A percentile compares a stretch with the other conserved stretches of the same genome.
These are phyloP conservation scores for Phytophthora foliorum DNA, from an alignment of 352 stramenopile species.

Conservation along the genomic window DNA sequence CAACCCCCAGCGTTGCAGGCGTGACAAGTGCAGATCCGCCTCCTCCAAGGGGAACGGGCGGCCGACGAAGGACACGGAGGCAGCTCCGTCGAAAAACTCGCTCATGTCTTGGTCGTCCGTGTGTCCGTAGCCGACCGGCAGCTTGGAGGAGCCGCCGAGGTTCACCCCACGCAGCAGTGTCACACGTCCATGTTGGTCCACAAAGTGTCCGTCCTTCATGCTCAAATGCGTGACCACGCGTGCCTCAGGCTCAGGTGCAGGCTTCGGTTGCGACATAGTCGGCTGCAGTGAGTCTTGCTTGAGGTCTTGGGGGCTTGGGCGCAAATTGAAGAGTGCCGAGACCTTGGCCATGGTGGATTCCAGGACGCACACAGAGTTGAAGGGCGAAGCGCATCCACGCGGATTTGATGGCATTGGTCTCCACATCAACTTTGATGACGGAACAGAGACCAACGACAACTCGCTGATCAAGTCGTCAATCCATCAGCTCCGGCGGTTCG, in stretches of 20 bases:
- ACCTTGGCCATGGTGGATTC: slow-evolving; percentile 2
- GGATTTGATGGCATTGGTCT: slow-evolving; percentile 25
- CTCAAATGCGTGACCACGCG: slow-evolving; percentile 38
- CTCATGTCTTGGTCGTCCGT: slow-evolving; percentile 33
- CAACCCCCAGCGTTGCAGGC: slow-evolving; percentile 81
- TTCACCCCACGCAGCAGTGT: slow-evolving; percentile 72
- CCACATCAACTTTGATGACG: slow-evolving; percentile 29
- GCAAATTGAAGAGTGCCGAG: slow-evolving; percentile 25
- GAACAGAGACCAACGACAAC: slow-evolving; percentile 11
- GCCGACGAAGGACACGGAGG: slow-evolving; percentile 68
- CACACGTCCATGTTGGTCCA: slow-evolving; percentile 59
- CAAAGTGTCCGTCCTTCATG: slow-evolving; percentile 62
- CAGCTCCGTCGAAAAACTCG: slow-evolving; percentile 59
- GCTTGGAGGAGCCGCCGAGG: slow-evolving; percentile 73
- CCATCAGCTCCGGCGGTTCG: not conserved
- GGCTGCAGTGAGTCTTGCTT: slow-evolving; percentile 3
- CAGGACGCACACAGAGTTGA: slow-evolving; percentile 23
- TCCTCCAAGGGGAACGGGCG: slow-evolving; percentile 88
- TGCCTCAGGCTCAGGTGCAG: slow-evolving; percentile 20
- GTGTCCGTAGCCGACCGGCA: slow-evolving; percentile 52
- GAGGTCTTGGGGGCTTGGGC: slow-evolving; percentile 19
- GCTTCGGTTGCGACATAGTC: slow-evolving; percentile 29
- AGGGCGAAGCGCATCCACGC: slow-evolving; percentile 28
- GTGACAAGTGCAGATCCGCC: slow-evolving; percentile 75
- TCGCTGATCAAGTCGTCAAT: not conserved